Percentiles rank a stretch among this genome's conserved stretches.
Conservation (phyloP, 169 alveolate genomes). For the Neospora caninum region DNA sequence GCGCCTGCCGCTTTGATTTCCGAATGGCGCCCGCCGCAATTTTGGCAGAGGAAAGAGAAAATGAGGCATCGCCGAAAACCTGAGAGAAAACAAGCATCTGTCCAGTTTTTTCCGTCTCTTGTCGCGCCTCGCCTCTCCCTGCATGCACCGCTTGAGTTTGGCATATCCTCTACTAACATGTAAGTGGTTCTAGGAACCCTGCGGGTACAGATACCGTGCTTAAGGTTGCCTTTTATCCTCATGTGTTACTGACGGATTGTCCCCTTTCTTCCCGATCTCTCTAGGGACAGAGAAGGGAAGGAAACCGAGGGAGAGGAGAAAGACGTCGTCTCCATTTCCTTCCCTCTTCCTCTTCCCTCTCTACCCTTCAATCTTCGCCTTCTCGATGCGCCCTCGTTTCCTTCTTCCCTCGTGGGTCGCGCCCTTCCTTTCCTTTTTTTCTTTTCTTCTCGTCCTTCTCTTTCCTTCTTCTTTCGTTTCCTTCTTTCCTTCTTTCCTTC, state of each 20-base stretch:
- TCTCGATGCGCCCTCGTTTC: background rate
- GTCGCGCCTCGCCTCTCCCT: too few relatives aligned
- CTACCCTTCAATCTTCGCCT: too few relatives aligned
- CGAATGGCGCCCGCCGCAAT: slow-evolving; percentile 94
- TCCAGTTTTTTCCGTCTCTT: slow-evolving; percentile 78
- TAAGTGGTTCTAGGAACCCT: background rate
- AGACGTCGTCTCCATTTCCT: too few relatives aligned
- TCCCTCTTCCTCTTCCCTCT: background rate
- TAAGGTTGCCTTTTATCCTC: background rate
- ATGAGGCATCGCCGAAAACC: slow-evolving; percentile 79
- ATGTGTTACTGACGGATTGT: too few relatives aligned
- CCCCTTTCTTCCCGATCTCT: too few relatives aligned
- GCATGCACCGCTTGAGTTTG: too few relatives aligned
- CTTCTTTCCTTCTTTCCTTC: too few relatives aligned
- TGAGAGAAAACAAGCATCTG: slow-evolving; percentile 85
- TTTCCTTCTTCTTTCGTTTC: too few relatives aligned
- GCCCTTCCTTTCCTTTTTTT: too few relatives aligned
- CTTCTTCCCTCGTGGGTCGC: background rate
- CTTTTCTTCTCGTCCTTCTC: background rate
- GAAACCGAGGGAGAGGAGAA: too few relatives aligned
- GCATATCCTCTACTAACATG: too few relatives aligned
- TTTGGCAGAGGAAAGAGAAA: slow-evolving; percentile 39
- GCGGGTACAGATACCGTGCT: background rate
- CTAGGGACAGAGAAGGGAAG: too few relatives aligned
- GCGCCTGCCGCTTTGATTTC: slow-evolving; percentile 98